Evolutionary conservation across 441 rosid species (phyloP).

Genomic region (Adansonia grandidieri): DNA sequence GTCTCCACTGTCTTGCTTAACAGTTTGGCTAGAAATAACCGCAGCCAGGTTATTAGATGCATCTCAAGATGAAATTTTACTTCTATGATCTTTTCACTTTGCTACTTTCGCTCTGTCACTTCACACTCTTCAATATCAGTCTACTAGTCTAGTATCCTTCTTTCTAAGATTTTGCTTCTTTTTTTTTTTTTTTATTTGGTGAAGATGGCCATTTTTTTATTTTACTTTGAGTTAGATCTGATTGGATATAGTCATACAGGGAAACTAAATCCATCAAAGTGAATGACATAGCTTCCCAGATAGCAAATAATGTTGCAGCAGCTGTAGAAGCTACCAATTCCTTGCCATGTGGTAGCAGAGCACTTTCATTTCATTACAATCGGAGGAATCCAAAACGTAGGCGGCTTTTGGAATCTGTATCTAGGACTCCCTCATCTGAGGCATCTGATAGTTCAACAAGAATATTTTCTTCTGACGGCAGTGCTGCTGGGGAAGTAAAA

Average conservation of each 20-base stretch:
- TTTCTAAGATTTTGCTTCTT: constrained; percentile 20
- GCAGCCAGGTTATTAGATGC: constrained; percentile 78
- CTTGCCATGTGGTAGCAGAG: constrained; percentile 59
- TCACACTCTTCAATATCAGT: background rate
- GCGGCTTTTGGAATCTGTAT: constrained; percentile 67
- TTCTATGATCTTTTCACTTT: constrained; percentile 24
- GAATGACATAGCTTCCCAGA: constrained; percentile 87
- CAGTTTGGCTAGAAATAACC: constrained; percentile 98
- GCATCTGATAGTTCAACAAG: constrained; percentile 44
- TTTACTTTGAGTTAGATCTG: constrained; percentile 27
- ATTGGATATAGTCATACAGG: constrained; percentile 54
- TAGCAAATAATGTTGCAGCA: constrained; percentile 85
- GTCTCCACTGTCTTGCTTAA: constrained; percentile 81
- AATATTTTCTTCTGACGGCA: constrained; percentile 39
- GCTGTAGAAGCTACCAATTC: constrained; percentile 86
- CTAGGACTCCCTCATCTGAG: constrained; percentile 48
- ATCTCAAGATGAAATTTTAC: constrained; percentile 21
- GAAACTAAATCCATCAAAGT: constrained; percentile 98
- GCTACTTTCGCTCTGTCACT: constrained; percentile 8
- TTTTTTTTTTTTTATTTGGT: constrained; percentile 2
- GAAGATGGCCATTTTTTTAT: constrained; percentile 4
- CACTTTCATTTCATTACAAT: constrained; percentile 79
- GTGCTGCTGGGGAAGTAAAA: constrained; percentile 52
- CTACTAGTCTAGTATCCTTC: background rate
- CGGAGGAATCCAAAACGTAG: constrained; percentile 89